These are phyloP conservation scores for Eragrostis nindensis DNA, from an alignment of 176 grass and related monocot species.

Conservation along the genomic window DNA sequence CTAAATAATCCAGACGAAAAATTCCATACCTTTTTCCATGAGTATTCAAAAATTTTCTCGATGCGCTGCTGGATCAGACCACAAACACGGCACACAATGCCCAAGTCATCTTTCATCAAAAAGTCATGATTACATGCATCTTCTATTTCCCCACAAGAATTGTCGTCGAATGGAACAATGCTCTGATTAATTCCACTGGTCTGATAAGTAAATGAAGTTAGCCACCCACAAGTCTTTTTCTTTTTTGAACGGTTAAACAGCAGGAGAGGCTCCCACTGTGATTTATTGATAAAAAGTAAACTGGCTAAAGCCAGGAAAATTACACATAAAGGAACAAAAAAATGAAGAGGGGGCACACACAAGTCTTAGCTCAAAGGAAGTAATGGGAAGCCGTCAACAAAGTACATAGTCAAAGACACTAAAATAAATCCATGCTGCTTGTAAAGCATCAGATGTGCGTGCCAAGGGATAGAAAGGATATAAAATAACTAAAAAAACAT, in stretches of 20 bases:
- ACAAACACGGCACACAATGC: slow-evolving; percentile 75
- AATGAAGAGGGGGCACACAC: no score
- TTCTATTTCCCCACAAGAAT: slow-evolving; percentile 41
- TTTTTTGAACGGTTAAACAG: no score
- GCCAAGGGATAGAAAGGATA: neutral
- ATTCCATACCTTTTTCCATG: slow-evolving; percentile 67
- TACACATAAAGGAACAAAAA: no score
- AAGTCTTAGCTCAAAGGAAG: slow-evolving; percentile 19
- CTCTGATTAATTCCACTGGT: slow-evolving; percentile 27
- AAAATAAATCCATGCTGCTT: neutral
- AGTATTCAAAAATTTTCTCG: slow-evolving; percentile 59
- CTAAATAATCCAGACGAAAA: slow-evolving; percentile 17
- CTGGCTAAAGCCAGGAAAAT: no score
- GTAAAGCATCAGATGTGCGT: slow-evolving; percentile 7
- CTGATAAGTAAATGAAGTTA: slow-evolving; percentile 43
- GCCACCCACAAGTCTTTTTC: neutral
- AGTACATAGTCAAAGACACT: neutral
- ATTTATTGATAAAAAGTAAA: no score
- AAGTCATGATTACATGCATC: slow-evolving; percentile 61
- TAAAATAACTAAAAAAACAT: neutral
- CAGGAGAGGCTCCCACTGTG: no score
- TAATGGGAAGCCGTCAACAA: slow-evolving; percentile 1
- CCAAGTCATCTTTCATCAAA: slow-evolving; percentile 67
- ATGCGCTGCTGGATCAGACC: slow-evolving; percentile 76
- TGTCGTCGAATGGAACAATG: slow-evolving; percentile 34